phyloP scores from a whole-genome alignment of 495 filamentous ascomycete genomes.

The Aspergillus avenaceus region DNA sequence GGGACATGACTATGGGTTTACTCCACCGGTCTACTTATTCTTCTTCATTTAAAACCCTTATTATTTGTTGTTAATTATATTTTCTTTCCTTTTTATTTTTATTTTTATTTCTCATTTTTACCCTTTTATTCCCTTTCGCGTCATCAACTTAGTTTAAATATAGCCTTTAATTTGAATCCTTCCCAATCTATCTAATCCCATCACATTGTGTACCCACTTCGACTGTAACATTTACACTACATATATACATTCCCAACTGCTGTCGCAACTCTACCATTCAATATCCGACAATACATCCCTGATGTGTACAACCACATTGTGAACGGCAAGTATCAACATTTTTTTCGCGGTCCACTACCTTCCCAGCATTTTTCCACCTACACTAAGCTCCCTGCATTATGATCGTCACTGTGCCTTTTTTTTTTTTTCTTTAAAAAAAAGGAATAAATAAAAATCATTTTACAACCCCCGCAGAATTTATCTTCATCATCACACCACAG shows the following conservation, averaged over 20 bases:
- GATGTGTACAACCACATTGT: constrained; percentile 6
- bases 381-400: constrained; percentile 27
- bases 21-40: neutral
- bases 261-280: neutral
- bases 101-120: constrained; percentile 12
- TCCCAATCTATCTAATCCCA: neutral
- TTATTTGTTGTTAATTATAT: too few species aligned
- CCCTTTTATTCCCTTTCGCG: neutral
- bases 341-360: constrained; percentile 1
- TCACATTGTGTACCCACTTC: neutral
- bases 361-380: too few species aligned
- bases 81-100: constrained; percentile 4
- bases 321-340: constrained; percentile 6
- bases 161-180: neutral
- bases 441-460: too few species aligned
- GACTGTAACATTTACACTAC: neutral
- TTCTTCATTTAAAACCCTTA: constrained; percentile 2
- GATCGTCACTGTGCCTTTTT: constrained; percentile 21
- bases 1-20: neutral
- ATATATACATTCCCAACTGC: neutral
- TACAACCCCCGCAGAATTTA: constrained; percentile 11
- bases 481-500: constrained; percentile 21
- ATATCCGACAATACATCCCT: neutral
- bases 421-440: too few species aligned
- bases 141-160: neutral